Conservation (phyloP, 495 filamentous ascomycete genomes). For the Aspergillus biplanus region DNA sequence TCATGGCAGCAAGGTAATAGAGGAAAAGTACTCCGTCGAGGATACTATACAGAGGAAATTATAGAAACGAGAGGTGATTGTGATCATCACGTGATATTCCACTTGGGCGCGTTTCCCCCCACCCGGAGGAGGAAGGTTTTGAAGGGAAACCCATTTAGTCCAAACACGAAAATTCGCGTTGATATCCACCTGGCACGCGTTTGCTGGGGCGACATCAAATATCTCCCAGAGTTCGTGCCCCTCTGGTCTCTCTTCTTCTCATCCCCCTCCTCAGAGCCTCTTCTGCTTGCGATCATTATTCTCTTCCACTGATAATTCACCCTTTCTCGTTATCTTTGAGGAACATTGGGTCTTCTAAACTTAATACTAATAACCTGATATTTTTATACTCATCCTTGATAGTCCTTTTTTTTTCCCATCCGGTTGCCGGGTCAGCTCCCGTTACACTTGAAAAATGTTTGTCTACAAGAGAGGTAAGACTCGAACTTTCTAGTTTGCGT, state of each 20-base stretch:
- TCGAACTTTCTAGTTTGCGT: not conserved
- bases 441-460: slow-evolving; percentile 55
- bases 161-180: slow-evolving; percentile 50
- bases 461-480: slow-evolving; percentile 72
- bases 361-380: slow-evolving; percentile 21
- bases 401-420: slow-evolving; percentile 21
- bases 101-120: slow-evolving; percentile 11
- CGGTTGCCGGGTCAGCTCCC: slow-evolving; percentile 16
- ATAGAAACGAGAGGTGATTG: no score
- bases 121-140: not conserved
- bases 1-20: no score
- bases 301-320: slow-evolving; percentile 11
- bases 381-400: slow-evolving; percentile 19
- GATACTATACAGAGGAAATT: no score
- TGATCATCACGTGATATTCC: slow-evolving; percentile 7
- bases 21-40: no score
- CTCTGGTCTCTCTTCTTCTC: slow-evolving; percentile 39
- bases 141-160: slow-evolving; percentile 34
- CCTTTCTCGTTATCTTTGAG: slow-evolving; percentile 20
- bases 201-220: slow-evolving; percentile 43
- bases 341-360: slow-evolving; percentile 15
- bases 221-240: slow-evolving; percentile 38
- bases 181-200: slow-evolving; percentile 40
- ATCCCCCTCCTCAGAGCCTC: slow-evolving; percentile 29
- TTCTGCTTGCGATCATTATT: not conserved